Evolutionary conservation across 202 grass and related monocot species (phyloP), one percentile per base, ranked within the genome.

Genomic region (Bolboschoenoplectus hybrid): DNA sequence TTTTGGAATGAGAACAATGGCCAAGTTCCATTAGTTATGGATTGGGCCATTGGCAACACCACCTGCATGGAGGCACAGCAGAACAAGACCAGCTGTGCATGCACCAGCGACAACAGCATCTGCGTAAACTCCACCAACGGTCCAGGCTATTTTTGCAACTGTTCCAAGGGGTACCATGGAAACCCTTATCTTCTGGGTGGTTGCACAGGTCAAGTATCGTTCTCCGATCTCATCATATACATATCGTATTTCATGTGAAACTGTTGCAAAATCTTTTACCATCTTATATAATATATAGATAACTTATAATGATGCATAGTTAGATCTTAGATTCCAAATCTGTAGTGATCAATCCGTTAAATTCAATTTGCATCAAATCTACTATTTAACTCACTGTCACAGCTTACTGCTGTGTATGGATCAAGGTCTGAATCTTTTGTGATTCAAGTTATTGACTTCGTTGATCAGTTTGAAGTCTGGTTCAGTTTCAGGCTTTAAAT

Each of bases 131-230:
- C 92, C 55, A 85, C 67, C 79, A 90, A 94, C 70, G 92, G 90
- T 3, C 81, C 68, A 47, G 92, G 92, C 1, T 94, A 92, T 86
- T 87, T 94, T 43, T 94, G 92, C 86, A 94, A 89, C 85, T 94
- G 92, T 86, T 70, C 85, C 56, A 17, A 74, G 9, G 92, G 92
- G 5, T 94, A 86, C 61, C 53, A 86, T 0, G 90, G 92, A 82
- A 94, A 94, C 10, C 92, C 92, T 0, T 82, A 82, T 47, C 81
- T 82, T 35, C 9, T 0, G 67, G 43, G 13, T 34, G 81, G 57
- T n/a, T 82, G 81, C 26, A 5, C 17, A 82, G 81, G 81, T 67
- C 14, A 67, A 40, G 35, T 67, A 67, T 67, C 11, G 2, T 13
- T 67, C 35, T 13, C 3, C 35, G 14, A 40, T 14, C 64, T 16